These are phyloP conservation scores for Suillus tomentosus DNA, from an alignment of 768 basidiomycete species.

Conservation along the genomic window DNA sequence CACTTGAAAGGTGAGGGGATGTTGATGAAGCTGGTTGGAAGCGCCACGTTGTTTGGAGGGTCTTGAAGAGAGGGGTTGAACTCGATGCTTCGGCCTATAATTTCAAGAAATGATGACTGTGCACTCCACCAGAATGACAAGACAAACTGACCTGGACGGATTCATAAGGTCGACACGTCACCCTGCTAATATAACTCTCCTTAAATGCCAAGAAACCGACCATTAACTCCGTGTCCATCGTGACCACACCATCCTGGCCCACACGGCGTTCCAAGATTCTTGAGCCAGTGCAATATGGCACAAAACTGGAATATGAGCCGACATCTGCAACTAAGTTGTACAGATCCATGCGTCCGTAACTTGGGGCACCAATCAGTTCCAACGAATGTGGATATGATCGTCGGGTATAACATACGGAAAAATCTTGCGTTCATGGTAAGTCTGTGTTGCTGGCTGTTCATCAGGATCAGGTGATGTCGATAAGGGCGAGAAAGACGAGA, in stretches of 20 bases:
- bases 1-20: slow-evolving; percentile 41
- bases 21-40: slow-evolving; percentile 58
- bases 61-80: slow-evolving; percentile 72
- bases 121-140: background rate
- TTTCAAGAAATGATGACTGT: slow-evolving; percentile 13
- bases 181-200: slow-evolving; percentile 86
- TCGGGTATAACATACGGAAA: slow-evolving; percentile 68
- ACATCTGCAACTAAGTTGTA: slow-evolving; percentile 90
- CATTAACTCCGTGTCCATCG: slow-evolving; percentile 82
- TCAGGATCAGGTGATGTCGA: slow-evolving; percentile 27
- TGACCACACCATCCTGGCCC: slow-evolving; percentile 37
- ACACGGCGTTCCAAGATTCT: slow-evolving; percentile 49
- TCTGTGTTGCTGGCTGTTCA: slow-evolving; percentile 48
- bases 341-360: slow-evolving; percentile 77
- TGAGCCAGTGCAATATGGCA: slow-evolving; percentile 86
- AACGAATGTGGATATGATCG: slow-evolving; percentile 16
- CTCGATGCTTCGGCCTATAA: slow-evolving; percentile 70
- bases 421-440: slow-evolving; percentile 81
- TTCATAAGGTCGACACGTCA: slow-evolving; percentile 76
- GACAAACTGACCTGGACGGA: slow-evolving; percentile 65
- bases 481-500: slow-evolving; percentile 45
- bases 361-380: slow-evolving; percentile 32
- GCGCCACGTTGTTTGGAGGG: slow-evolving; percentile 70
- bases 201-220: slow-evolving; percentile 87
- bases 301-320: slow-evolving; percentile 78